These are phyloP conservation scores for Rhizophagus clarus DNA, from an alignment of 192 early-diverging fungal species.

Conservation along the genomic window DNA sequence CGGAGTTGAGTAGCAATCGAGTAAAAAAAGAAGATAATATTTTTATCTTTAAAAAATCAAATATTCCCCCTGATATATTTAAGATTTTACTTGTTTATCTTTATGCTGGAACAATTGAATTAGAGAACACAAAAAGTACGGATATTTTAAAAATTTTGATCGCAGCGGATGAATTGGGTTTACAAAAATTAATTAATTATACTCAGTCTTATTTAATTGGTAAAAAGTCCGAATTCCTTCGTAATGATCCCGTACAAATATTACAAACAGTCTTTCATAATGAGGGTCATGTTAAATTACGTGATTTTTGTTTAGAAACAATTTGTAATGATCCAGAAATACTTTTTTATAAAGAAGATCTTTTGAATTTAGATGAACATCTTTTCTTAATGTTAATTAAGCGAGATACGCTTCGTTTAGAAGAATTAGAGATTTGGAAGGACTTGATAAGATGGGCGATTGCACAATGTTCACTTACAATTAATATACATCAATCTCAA, in stretches of 20 bases:
- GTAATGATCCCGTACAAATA: not conserved
- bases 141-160: not conserved
- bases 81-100: slow-evolving; percentile 15
- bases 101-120: slow-evolving; percentile 14
- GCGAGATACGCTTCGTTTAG: too few species aligned
- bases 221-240: not conserved
- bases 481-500: too few species aligned
- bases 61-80: slow-evolving; percentile 14
- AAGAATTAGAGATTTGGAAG: too few species aligned
- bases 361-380: slow-evolving; percentile 22
- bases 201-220: too few species aligned
- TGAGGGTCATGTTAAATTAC: not conserved
- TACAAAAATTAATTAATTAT: slow-evolving; percentile 2
- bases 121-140: not conserved
- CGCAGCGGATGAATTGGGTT: not conserved
- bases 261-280: not conserved
- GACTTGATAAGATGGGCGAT: too few species aligned
- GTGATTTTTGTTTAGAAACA: not conserved
- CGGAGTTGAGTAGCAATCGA: not conserved
- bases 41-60: slow-evolving; percentile 1
- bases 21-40: not conserved
- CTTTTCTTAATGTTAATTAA: too few species aligned
- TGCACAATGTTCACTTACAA: too few species aligned
- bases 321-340: not conserved
- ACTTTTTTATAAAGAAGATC: not conserved